Evolutionary conservation across 345 rosid species (phyloP).

Genomic region (Dipteronia dyeriana): DNA sequence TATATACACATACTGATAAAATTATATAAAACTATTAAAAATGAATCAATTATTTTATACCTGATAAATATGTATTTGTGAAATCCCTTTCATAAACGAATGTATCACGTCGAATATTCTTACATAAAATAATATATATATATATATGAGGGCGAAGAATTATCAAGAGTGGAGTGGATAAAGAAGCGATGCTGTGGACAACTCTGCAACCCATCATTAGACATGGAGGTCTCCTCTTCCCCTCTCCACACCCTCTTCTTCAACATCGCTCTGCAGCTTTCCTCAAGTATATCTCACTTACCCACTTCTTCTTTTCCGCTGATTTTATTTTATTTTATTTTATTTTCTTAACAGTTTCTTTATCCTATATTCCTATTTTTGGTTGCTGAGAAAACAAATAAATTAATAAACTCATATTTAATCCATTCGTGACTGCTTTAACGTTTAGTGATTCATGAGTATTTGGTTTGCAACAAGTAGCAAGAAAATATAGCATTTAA

Average conservation of each 20-base stretch:
- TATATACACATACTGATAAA: too few species aligned
- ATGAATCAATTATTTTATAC: too few species aligned
- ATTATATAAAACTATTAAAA: too few species aligned
- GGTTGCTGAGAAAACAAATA: neutral
- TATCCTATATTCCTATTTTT: neutral
- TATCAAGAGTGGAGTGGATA: neutral
- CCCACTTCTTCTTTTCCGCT: conserved; percentile 16
- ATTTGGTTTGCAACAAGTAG: neutral
- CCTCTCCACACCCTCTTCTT: conserved; percentile 10
- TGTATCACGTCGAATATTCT: too few species aligned
- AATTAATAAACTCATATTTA: neutral
- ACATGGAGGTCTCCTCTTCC: conserved; percentile 18
- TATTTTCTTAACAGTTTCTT: neutral
- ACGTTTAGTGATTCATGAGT: neutral
- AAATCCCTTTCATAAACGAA: too few species aligned
- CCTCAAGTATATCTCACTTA: conserved; percentile 23
- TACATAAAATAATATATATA: too few species aligned
- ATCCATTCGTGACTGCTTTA: neutral
- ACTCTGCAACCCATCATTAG: conserved; percentile 22
- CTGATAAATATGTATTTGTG: too few species aligned
- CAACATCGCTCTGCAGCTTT: conserved; percentile 23
- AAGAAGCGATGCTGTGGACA: conserved; percentile 13
- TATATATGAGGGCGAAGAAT: too few species aligned
- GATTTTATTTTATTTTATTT: neutral
- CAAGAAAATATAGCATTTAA: neutral